A percentile compares a stretch with the other conserved stretches of the same genome.
Conservation (phyloP, 306 rosid genomes). For the Bauhinia variegata region DNA sequence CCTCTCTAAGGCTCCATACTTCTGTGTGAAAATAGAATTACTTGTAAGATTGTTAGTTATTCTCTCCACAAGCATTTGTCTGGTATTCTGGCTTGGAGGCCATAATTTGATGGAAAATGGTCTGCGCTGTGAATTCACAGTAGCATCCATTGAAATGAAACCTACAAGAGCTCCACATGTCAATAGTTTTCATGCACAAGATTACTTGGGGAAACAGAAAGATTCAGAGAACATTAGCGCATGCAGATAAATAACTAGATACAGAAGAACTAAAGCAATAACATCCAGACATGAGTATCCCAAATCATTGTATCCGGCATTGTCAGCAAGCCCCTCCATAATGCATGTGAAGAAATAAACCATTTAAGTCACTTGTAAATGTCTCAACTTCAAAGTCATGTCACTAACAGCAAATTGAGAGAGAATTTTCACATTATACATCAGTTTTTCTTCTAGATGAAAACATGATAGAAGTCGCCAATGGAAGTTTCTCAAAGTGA, state of each 20-base stretch:
- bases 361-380: constrained; percentile 25
- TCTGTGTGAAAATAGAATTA: constrained; percentile 79
- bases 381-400: not conserved
- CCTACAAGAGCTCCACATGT: constrained; percentile 37
- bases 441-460: not conserved
- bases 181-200: not conserved
- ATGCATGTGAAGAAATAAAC: constrained; percentile 1
- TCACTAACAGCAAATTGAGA: not conserved
- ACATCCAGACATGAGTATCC: constrained; percentile 13
- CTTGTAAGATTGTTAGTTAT: constrained; percentile 78
- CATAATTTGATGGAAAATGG: constrained; percentile 88
- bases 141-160: constrained; percentile 60
- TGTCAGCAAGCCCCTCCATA: constrained; percentile 16
- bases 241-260: not conserved
- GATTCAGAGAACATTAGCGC: not conserved
- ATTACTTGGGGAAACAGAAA: not conserved
- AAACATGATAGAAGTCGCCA: too few relatives aligned
- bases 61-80: constrained; percentile 83
- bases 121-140: constrained; percentile 51
- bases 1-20: constrained; percentile 65
- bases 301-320: not conserved
- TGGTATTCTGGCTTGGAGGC: constrained; percentile 96
- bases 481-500: constrained; percentile 12
- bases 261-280: too few relatives aligned
- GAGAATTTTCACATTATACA: not conserved